Percentiles rank a stretch among this genome's conserved stretches.
phyloP scores from a whole-genome alignment of 2,329 filamentous ascomycete genomes.

The Moelleriella libera region DNA sequence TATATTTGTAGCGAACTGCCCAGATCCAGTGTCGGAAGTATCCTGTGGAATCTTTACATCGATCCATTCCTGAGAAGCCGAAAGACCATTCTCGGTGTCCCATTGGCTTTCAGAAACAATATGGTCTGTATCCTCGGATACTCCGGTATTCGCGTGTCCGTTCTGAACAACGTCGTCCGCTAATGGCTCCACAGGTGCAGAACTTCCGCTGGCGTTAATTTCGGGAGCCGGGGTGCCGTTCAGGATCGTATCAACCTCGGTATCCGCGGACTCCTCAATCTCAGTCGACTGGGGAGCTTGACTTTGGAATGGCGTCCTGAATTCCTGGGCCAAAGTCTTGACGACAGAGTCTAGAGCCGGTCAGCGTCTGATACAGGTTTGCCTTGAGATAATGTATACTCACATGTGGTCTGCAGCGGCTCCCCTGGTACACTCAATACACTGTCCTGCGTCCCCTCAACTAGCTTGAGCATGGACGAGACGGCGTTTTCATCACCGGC shows the following conservation, averaged over 20 bases:
- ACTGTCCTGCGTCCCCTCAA: constrained; percentile 54
- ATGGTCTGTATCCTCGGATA: constrained; percentile 39
- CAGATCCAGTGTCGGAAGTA: constrained; percentile 45
- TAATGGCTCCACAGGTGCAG: constrained; percentile 26
- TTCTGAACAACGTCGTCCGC: constrained; percentile 22
- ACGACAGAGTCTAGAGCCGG: constrained; percentile 18
- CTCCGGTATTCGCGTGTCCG: constrained; percentile 33
- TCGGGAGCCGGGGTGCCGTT: constrained; percentile 55
- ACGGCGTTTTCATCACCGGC: constrained; percentile 64
- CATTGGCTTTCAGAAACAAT: constrained; percentile 52
- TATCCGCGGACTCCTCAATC: constrained; percentile 17
- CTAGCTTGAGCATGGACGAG: constrained; percentile 60
- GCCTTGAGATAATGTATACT: constrained; percentile 16
- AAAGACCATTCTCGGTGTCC: constrained; percentile 36
- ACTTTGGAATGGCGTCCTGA: constrained; percentile 27
- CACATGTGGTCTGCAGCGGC: constrained; percentile 57
- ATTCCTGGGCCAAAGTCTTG: constrained; percentile 33
- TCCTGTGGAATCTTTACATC: constrained; percentile 54
- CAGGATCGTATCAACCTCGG: constrained; percentile 50
- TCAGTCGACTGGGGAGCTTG: constrained; percentile 18
- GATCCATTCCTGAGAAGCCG: constrained; percentile 56
- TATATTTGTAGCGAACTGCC: constrained; percentile 4
- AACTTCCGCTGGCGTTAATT: constrained; percentile 34
- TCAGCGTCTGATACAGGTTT: no score
- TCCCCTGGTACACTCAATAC: constrained; percentile 52